Evolutionary conservation across 2,329 filamentous ascomycete genomes (phyloP), one percentile per base, ranked within the genome.

Genomic region (Pleoardoris graminearum): DNA sequence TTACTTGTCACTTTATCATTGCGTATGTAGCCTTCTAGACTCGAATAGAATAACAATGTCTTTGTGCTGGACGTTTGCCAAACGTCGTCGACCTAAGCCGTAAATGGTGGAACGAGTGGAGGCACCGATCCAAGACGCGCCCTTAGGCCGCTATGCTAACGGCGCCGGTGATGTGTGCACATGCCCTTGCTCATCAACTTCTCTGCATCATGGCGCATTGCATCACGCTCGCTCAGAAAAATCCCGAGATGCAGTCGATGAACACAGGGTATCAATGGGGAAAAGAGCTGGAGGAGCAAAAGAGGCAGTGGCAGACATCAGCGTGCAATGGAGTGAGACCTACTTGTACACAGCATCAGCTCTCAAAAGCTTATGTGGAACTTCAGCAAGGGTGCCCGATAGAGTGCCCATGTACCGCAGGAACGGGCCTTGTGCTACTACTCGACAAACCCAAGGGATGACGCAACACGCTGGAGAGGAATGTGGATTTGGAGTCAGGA

Each of bases 91-190:
- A 3, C 16, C 25, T 35, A 37, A 30, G 33, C 32, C 44, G 44
- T 29, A 47, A 38, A 29, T 23, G 14, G 42, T 45, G 42, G 42
- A 35, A 27, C 29, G 7, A 29, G 42, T 35, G 42, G 42, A 27
- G 37, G 2, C n/a, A 14, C 35, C 11, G n/a, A 8, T 25, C 19
- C n/a, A 21, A n/a, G 19, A 29, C 25, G 19, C 29, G 19, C 42
- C 29, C 29, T 44, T 33, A 10, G 27, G 41, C 22, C 41, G 29
- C 41, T 45, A 35, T 17, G 35, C 29, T 21, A 19, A 21, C 29
- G 41, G 22, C 16, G 29, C 19, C 27, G 42, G 16, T 32, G 41
- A 27, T 16, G 38, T 22, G 21, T 21, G 36, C 7, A 25, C 3
- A 27, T n/a, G 14, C 22, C 7, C 22, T 25, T 45, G 41, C 42